A percentile compares a stretch with the other conserved stretches of the same genome.
phyloP scores from a whole-genome alignment of 352 stramenopile genomes.

The Phytopythium sindhum region DNA sequence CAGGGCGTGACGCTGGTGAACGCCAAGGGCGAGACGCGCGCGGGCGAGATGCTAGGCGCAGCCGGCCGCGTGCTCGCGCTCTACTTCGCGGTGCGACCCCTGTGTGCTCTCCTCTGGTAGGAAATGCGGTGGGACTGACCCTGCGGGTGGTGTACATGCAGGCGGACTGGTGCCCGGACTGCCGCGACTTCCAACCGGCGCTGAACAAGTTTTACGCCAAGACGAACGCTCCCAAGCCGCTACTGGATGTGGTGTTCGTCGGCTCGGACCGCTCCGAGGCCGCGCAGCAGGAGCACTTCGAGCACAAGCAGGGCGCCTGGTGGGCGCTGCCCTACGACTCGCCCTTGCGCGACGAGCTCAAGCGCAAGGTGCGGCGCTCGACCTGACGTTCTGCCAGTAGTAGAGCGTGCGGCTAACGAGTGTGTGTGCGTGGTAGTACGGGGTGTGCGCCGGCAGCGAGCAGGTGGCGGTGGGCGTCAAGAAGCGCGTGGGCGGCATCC shows the following conservation, averaged over 20 bases:
- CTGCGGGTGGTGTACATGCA: slow-evolving; percentile 18
- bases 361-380: slow-evolving; percentile 49
- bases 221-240: slow-evolving; percentile 24
- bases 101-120: neutral
- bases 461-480: slow-evolving; percentile 46
- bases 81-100: slow-evolving; percentile 62
- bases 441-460: slow-evolving; percentile 69
- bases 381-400: neutral
- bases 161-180: slow-evolving; percentile 85
- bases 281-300: slow-evolving; percentile 62
- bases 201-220: slow-evolving; percentile 73
- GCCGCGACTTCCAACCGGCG: slow-evolving; percentile 69
- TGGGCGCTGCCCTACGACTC: slow-evolving; percentile 75
- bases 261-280: slow-evolving; percentile 56
- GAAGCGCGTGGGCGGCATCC: slow-evolving; percentile 66
- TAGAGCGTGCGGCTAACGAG: neutral
- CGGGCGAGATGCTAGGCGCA: slow-evolving; percentile 39
- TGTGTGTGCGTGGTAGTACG: slow-evolving; percentile 29
- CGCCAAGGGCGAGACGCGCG: slow-evolving; percentile 37
- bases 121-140: neutral
- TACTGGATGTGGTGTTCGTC: slow-evolving; percentile 78
- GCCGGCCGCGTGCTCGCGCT: slow-evolving; percentile 59
- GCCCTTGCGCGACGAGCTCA: slow-evolving; percentile 58
- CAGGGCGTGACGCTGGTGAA: slow-evolving; percentile 55
- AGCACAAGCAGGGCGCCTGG: slow-evolving; percentile 71